Conservation (phyloP, 306 rosid species). For the Hippophae rhamnoides region DNA sequence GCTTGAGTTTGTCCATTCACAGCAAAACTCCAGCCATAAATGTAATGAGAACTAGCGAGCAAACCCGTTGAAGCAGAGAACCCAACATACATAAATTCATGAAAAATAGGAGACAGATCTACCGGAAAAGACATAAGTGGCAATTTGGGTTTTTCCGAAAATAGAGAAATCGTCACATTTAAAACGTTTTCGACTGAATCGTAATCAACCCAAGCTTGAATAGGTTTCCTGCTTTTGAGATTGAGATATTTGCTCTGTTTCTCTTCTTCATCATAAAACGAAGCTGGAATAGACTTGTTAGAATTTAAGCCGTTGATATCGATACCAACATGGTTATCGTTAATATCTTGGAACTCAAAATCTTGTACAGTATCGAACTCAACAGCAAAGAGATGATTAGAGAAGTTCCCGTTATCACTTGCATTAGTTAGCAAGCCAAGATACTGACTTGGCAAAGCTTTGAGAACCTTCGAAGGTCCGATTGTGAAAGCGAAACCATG, state of each 20-base stretch:
- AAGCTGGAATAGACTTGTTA: constrained; percentile 37
- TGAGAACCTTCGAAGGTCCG: constrained; percentile 35
- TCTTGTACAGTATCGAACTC: constrained; percentile 84
- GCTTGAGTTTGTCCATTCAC: constrained; percentile 46
- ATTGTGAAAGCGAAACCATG: constrained; percentile 77
- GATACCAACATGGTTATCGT: constrained; percentile 74
- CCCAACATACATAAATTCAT: constrained; percentile 66
- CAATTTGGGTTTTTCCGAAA: constrained; percentile 45
- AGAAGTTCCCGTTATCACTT: constrained; percentile 41
- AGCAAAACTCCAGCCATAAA: constrained; percentile 85
- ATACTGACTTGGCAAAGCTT: constrained; percentile 66
- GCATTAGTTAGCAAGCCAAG: constrained; percentile 53
- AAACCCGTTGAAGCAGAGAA: constrained; percentile 83
- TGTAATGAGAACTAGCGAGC: constrained; percentile 82
- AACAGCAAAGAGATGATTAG: constrained; percentile 68
- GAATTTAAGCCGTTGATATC: constrained; percentile 57
- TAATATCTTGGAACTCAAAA: constrained; percentile 70
- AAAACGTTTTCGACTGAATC: constrained; percentile 33
- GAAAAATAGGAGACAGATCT: constrained; percentile 47
- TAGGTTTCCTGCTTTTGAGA: constrained; percentile 46
- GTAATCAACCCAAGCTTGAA: constrained; percentile 72
- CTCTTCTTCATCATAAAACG: constrained; percentile 28
- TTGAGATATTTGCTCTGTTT: constrained; percentile 19
- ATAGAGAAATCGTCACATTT: constrained; percentile 46
- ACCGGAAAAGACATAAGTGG: constrained; percentile 39